phyloP scores from a whole-genome alignment of 2,329 filamentous ascomycete genomes.

The Akanthomyces lecanii region DNA sequence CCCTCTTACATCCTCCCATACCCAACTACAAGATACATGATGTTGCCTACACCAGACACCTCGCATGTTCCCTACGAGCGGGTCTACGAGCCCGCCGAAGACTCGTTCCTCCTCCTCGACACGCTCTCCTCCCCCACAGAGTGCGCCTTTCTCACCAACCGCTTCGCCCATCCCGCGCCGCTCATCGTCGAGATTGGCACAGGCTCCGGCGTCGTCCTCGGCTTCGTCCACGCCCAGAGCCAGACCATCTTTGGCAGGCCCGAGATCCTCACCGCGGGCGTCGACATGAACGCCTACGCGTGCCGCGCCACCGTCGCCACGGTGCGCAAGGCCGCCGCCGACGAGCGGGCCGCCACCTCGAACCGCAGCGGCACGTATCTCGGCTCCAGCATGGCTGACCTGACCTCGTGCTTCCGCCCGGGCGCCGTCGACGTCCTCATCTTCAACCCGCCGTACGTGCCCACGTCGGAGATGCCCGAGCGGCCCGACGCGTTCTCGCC shows the following conservation, averaged over 20 bases:
- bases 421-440: conserved; percentile 73
- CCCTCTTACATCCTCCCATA: conserved; percentile 13
- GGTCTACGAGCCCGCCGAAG: conserved; percentile 93
- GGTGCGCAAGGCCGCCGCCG: conserved; percentile 43
- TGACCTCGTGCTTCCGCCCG: conserved; percentile 57
- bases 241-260: conserved; percentile 65
- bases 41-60: conserved; percentile 93
- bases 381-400: conserved; percentile 65
- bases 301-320: conserved; percentile 73
- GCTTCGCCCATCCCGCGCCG: conserved; percentile 54
- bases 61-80: conserved; percentile 84
- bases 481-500: conserved; percentile 33
- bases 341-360: conserved; percentile 23
- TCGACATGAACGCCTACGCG: conserved; percentile 83
- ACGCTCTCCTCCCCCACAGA: conserved; percentile 73
- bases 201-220: conserved; percentile 90
- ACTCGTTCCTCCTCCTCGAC: conserved; percentile 91
- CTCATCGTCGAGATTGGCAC: conserved; percentile 82
- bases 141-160: conserved; percentile 59
- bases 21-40: conserved; percentile 31
- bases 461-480: conserved; percentile 68
- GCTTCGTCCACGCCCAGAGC: conserved; percentile 77
- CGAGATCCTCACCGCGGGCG: conserved; percentile 66
- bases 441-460: conserved; percentile 97
- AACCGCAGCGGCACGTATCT: conserved; percentile 51